Evolutionary conservation across 1,139 yeast species (phyloP), one percentile per base, ranked within the genome.

Genomic region (Yamadazyma kanchanaburiensis): DNA sequence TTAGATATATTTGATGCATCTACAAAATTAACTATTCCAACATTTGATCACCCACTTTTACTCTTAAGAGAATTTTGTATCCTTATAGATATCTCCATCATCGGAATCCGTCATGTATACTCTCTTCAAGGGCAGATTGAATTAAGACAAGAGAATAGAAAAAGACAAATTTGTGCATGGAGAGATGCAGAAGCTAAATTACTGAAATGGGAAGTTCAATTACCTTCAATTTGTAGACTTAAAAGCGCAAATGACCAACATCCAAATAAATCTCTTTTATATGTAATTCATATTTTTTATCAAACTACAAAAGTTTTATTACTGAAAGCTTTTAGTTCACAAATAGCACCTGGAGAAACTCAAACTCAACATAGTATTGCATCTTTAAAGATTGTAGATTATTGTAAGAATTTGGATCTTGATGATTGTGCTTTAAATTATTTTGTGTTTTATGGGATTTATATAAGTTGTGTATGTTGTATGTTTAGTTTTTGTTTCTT

Each of bases 211-310:
- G 12, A 21, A n/a, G 15, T 15, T 4, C 24, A 26, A 12, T 20
- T 26, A 13, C 29, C 29, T 10, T 25, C 12, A 20, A 26, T 26
- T 15, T 26, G 29, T 12, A 17, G 29, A 13, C 12, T 26, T 5
- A 20, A 19, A 13, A 26, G 21, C 13, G 29, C 20, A 8, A 13
- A 13, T 21, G 18, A 15, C 6, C 11, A 8, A 7, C 29, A 26
- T 11, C 24, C 23, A 6, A 20, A 26, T 15, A 15, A 11, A 5
- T 19, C 21, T n/a, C 8, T 24, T 5, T 13, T 24, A n/a, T 15
- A 24, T 15, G 19, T 8, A 19, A n/a, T 24, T 14, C 29, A 26
- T 21, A 11, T 26, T 6, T 6, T 26, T 5, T 21, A 26, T 19
- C 19, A 26, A 12, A 21, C 13, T 6, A 12, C 24, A 4, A 5